Evolutionary conservation across 495 filamentous ascomycete species (phyloP).

Genomic region (Ramalina intermedia): DNA sequence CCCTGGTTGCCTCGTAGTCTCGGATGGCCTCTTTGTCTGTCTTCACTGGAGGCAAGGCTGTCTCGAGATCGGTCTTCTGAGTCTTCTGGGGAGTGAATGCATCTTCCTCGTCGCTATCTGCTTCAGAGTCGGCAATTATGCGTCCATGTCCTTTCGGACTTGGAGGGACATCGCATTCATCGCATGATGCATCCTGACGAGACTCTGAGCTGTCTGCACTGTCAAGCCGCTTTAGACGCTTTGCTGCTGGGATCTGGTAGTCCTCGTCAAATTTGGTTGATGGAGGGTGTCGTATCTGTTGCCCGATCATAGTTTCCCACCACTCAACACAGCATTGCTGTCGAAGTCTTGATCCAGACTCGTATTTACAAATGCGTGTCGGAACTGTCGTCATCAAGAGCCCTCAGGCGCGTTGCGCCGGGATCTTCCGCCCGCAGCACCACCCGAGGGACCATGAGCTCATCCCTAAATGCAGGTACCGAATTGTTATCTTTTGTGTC

Average conservation of each 20-base stretch:
- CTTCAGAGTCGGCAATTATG: conserved; percentile 21
- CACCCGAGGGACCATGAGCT: too few relatives aligned
- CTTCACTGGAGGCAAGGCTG: conserved; percentile 51
- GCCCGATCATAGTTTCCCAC: conserved; percentile 16
- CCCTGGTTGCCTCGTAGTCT: conserved; percentile 56
- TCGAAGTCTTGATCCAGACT: too few relatives aligned
- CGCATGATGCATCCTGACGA: conserved; percentile 1
- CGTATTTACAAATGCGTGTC: too few relatives aligned
- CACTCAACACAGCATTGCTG: too few relatives aligned
- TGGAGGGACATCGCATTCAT: background rate
- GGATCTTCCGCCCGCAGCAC: too few relatives aligned
- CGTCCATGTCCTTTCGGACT: conserved; percentile 5
- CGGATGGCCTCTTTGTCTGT: conserved; percentile 58
- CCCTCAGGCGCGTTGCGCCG: too few relatives aligned
- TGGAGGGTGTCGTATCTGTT: conserved; percentile 21
- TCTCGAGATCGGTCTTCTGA: conserved; percentile 59
- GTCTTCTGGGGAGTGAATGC: conserved; percentile 11
- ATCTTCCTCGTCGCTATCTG: conserved; percentile 27
- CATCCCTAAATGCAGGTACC: too few relatives aligned
- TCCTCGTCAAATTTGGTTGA: conserved; percentile 26
- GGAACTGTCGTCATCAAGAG: too few relatives aligned
- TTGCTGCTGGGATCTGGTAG: conserved; percentile 17
- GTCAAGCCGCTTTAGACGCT: conserved; percentile 23
- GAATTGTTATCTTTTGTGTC: too few relatives aligned
- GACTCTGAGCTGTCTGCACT: conserved; percentile 21